phyloP scores from a whole-genome alignment of 2,329 filamentous ascomycete species.

The Phialophora verrucosa region DNA sequence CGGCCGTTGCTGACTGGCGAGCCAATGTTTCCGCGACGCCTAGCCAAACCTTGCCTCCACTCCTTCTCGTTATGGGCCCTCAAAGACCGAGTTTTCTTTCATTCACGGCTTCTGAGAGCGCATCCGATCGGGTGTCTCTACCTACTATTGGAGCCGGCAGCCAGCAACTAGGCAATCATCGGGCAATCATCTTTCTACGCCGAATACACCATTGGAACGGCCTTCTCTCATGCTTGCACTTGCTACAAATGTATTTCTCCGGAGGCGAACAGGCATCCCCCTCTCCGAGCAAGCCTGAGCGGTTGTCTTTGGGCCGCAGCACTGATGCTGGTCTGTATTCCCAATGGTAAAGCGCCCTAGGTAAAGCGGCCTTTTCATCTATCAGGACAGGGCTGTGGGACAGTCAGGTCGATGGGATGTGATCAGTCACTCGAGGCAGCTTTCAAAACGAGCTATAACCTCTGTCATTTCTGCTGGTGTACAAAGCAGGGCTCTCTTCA shows the following conservation, averaged over 20 bases:
- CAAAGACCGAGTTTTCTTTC: conserved; percentile 1
- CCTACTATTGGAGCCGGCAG: conserved; percentile 7
- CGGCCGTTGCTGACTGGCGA: conserved; percentile 10
- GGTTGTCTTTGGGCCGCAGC: conserved; percentile 14
- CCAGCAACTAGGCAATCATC: background rate
- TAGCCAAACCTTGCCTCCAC: conserved; percentile 7
- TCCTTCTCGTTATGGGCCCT: background rate
- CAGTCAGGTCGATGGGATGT: background rate
- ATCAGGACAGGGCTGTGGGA: background rate
- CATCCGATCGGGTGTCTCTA: background rate
- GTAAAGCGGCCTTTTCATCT: background rate
- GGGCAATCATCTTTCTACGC: background rate
- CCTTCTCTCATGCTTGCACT: conserved; percentile 12
- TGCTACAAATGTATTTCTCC: background rate
- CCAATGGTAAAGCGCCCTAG: conserved; percentile 2
- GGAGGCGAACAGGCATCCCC: background rate
- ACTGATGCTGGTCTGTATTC: conserved; percentile 3
- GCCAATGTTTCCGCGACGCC: conserved; percentile 3
- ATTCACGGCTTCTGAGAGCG: background rate
- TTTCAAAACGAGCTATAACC: background rate
- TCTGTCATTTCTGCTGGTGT: background rate
- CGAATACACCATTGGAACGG: background rate
- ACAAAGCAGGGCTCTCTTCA: background rate
- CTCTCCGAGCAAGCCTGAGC: conserved; percentile 19
- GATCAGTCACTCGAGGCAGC: conserved; percentile 6